Percentiles rank a stretch among this genome's conserved stretches.
Evolutionary conservation across 768 basidiomycete genomes (phyloP).

Genomic region (Clavulina sp.): DNA sequence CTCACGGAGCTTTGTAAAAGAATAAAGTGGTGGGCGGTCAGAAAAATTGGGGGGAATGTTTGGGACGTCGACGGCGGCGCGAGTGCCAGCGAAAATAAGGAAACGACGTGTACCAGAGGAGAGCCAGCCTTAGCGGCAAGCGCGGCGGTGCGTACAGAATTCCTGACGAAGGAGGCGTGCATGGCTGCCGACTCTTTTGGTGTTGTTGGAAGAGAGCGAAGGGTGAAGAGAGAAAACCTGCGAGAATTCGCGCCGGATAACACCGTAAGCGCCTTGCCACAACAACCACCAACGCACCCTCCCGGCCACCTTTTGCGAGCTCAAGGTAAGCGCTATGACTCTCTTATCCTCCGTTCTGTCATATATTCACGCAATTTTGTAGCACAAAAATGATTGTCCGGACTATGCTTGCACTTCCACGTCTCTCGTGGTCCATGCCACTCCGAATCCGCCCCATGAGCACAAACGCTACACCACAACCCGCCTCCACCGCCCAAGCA

Average conservation of each 20-base stretch:
- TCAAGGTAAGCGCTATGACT: too few species aligned
- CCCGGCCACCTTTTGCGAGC: too few species aligned
- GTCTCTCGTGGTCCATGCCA: too few species aligned
- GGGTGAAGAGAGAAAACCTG: constrained; percentile 24
- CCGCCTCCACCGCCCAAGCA: constrained; percentile 25
- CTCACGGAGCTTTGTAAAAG: constrained; percentile 7
- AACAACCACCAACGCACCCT: too few species aligned
- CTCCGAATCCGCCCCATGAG: constrained; percentile 11
- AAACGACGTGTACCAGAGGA: constrained; percentile 5
- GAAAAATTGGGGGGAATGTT: too few species aligned
- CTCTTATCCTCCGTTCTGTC: too few species aligned
- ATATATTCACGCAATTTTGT: too few species aligned
- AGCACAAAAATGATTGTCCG: too few species aligned
- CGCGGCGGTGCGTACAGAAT: constrained; percentile 61
- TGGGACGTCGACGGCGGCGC: background rate
- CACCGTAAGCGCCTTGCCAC: background rate
- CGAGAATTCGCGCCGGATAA: too few species aligned
- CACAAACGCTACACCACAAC: constrained; percentile 13
- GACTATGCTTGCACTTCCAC: too few species aligned
- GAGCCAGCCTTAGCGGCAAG: constrained; percentile 30
- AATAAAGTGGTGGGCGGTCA: too few species aligned
- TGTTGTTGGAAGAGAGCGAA: constrained; percentile 26
- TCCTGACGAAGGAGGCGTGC: constrained; percentile 80
- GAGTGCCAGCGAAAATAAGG: background rate
- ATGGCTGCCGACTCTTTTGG: constrained; percentile 26